Evolutionary conservation across 495 filamentous ascomycete genomes (phyloP).

Genomic region (Penicillium macrosclerotiorum): DNA sequence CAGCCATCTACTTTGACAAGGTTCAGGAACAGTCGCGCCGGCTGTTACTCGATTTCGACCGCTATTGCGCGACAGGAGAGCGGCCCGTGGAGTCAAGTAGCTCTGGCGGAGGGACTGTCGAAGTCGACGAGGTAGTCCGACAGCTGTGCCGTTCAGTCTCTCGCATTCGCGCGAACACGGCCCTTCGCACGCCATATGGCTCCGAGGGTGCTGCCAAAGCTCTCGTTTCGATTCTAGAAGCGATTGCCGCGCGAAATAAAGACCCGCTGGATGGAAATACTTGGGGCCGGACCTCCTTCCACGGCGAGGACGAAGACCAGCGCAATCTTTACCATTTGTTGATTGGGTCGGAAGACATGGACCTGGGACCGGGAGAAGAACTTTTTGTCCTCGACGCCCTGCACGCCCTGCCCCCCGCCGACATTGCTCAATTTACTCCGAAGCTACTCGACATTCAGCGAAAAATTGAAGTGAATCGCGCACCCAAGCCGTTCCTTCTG

Average conservation of each 20-base stretch:
- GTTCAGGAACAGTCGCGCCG: conserved; percentile 34
- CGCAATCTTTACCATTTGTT: conserved; percentile 51
- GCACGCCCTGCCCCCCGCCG: conserved; percentile 29
- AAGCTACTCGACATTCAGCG: conserved; percentile 35
- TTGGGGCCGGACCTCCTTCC: conserved; percentile 38
- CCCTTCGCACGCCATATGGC: conserved; percentile 35
- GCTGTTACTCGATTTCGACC: conserved; percentile 41
- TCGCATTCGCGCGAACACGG: conserved; percentile 37
- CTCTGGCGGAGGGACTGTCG: conserved; percentile 15
- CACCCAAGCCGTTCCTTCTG: conserved; percentile 36
- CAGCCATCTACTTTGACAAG: conserved; percentile 50
- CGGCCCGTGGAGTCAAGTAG: conserved; percentile 12
- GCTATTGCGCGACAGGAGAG: conserved; percentile 40
- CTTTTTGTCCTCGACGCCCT: conserved; percentile 47
- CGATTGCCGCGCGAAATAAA: conserved; percentile 44
- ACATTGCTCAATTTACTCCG: conserved; percentile 31
- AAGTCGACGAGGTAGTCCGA: conserved; percentile 33
- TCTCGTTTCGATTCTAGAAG: conserved; percentile 42
- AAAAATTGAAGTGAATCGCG: conserved; percentile 41
- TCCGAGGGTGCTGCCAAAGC: conserved; percentile 39
- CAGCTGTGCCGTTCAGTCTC: conserved; percentile 34
- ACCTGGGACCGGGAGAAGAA: conserved; percentile 26
- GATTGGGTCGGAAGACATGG: conserved; percentile 38
- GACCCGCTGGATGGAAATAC: conserved; percentile 41
- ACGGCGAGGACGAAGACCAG: conserved; percentile 45